Evolutionary conservation across 257 asterid genomes (phyloP), one percentile per base, ranked within the genome.

Genomic region (Nicotiana tabacum): DNA sequence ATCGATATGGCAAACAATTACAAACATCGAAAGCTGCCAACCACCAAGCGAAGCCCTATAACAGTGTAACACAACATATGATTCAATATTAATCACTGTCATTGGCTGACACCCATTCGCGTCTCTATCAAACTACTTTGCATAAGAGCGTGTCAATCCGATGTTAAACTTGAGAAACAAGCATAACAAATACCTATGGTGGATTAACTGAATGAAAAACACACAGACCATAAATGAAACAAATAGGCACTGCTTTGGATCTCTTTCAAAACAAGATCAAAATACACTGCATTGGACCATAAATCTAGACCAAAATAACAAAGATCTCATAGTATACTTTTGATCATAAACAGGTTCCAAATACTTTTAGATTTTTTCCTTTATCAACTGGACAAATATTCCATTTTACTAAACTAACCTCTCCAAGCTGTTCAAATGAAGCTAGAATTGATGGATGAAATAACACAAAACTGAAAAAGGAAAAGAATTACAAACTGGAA

Each of bases 401-500:
- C 21, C 18, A 30, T 81, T 39, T 16, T 51, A 61, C 43, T 43
- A 10, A n/a, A 3, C 6, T 4, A 57, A 66, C 55, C 53, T 9
- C 80, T 48, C 24, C 43, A 27, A 27, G 80, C 13, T 32, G 2
- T 48, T 24, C 79, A 46, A 74, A 74, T 66, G 55, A 51, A 81
- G 61, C 67, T 18, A 78, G 10, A 78, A 72, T 46, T 15, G 64
- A 76, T 0, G 1, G 9, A 4, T 51, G 57, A 55, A 51, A 30
- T 48, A 37, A 66, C 30, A 9, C 66, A 10, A 77, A 43, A 55
- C n/a, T 12, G 1, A 11, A 56, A 66, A 81, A 81, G 0, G 27
- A 53, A 32, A 5, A 48, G 21, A 66, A 46, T 21, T 48, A 82
- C 83, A 84, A 80, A 84, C 70, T 74, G 33, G 86, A 87, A 72